Evolutionary conservation across 2,329 filamentous ascomycete genomes (phyloP).

Genomic region (Pseudogymnoascus sp.): DNA sequence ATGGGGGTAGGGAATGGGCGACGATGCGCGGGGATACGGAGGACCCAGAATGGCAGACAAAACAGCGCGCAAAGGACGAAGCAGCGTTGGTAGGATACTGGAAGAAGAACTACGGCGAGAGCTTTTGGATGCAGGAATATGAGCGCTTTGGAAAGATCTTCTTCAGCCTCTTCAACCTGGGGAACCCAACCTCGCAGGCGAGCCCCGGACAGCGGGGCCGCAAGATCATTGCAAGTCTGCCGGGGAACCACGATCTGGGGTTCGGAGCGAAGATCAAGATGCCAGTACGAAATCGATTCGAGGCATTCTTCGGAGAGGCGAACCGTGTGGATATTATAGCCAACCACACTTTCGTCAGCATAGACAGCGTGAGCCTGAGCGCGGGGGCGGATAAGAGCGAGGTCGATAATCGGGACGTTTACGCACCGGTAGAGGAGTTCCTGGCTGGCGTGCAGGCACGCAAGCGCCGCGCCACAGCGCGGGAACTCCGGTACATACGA

Average conservation of each 20-base stretch:
- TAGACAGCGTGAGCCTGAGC: slow-evolving; percentile 82
- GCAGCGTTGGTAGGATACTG: slow-evolving; percentile 52
- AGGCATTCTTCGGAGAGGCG: slow-evolving; percentile 80
- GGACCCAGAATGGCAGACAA: slow-evolving; percentile 50
- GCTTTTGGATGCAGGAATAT: slow-evolving; percentile 84
- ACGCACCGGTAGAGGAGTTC: slow-evolving; percentile 68
- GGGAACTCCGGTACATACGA: slow-evolving; percentile 58
- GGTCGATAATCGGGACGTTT: slow-evolving; percentile 53
- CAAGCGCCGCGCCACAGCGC: slow-evolving; percentile 59
- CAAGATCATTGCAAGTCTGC: slow-evolving; percentile 75
- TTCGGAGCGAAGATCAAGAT: slow-evolving; percentile 80
- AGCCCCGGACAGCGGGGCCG: slow-evolving; percentile 51
- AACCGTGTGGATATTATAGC: slow-evolving; percentile 86
- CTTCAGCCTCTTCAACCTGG: slow-evolving; percentile 57
- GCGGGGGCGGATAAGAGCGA: slow-evolving; percentile 46
- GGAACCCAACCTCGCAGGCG: slow-evolving; percentile 42
- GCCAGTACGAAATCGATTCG: slow-evolving; percentile 73
- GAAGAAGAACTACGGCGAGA: slow-evolving; percentile 67
- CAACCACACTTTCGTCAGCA: slow-evolving; percentile 90
- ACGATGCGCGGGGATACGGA: slow-evolving; percentile 53
- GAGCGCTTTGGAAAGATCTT: slow-evolving; percentile 80
- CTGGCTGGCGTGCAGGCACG: slow-evolving; percentile 54
- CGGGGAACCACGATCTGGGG: slow-evolving; percentile 91
- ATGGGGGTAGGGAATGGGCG: slow-evolving; percentile 92
- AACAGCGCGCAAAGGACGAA: slow-evolving; percentile 43